Conservation (phyloP, 805 yeast genomes). For the Candida stauntonica region DNA sequence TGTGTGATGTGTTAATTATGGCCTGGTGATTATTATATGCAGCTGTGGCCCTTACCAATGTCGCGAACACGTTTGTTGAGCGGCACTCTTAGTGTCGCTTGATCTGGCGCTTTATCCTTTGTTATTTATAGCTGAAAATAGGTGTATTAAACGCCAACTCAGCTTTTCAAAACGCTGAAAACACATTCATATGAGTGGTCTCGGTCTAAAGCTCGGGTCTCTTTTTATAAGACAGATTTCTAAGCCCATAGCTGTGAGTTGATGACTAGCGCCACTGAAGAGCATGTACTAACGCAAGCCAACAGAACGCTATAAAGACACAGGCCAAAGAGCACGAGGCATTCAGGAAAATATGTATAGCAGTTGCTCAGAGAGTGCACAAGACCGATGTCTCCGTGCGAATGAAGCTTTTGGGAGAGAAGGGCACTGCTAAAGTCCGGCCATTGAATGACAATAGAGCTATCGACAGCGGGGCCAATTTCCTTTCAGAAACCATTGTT, state of each 20-base stretch:
- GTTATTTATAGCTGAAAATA: too few relatives aligned
- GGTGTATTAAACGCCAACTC: too few relatives aligned
- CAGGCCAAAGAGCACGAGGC: constrained; percentile 70
- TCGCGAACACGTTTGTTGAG: background rate
- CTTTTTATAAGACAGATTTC: constrained; percentile 70
- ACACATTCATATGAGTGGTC: constrained; percentile 79
- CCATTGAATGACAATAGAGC: constrained; percentile 83
- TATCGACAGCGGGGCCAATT: constrained; percentile 75
- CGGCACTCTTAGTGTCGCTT: too few relatives aligned
- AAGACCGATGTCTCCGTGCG: constrained; percentile 59
- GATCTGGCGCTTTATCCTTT: too few relatives aligned
- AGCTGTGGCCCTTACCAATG: background rate
- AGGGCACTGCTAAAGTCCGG: constrained; percentile 45
- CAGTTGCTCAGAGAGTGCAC: constrained; percentile 69
- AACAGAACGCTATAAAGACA: constrained; percentile 54
- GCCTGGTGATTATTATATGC: too few relatives aligned
- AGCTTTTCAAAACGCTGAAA: too few relatives aligned
- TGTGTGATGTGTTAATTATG: too few relatives aligned
- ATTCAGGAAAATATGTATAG: constrained; percentile 60
- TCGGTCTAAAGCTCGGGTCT: constrained; percentile 70
- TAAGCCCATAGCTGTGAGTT: constrained; percentile 59
- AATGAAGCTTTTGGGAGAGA: constrained; percentile 40
- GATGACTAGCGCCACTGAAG: background rate
- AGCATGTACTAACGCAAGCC: constrained; percentile 1
- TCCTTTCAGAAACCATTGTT: constrained; percentile 71